Percentiles rank a stretch among this genome's conserved stretches.
Conservation (phyloP, 2,329 filamentous ascomycete genomes). For the Diplodia intermedia region DNA sequence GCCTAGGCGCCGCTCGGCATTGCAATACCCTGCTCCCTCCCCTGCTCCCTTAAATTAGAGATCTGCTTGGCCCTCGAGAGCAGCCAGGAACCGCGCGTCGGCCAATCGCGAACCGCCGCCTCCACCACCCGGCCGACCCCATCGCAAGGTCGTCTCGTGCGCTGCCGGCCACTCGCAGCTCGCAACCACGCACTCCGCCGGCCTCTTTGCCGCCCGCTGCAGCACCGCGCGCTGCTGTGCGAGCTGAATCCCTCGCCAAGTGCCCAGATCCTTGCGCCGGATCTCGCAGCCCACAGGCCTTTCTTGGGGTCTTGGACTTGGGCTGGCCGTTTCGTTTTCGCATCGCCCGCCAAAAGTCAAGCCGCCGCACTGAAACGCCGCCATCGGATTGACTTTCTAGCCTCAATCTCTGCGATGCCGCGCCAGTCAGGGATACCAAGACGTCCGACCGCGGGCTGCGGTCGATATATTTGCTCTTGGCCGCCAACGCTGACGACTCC, state of each 20-base stretch:
- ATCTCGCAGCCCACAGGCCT: not conserved
- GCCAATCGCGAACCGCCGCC: constrained; percentile 9
- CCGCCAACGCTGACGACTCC: constrained; percentile 7
- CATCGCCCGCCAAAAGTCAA: not conserved
- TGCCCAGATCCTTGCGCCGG: constrained; percentile 5
- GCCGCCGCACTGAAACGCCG: constrained; percentile 24
- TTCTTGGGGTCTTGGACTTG: constrained; percentile 24
- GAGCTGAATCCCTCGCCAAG: constrained; percentile 25
- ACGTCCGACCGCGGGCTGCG: not conserved
- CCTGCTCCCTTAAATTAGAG: constrained; percentile 19
- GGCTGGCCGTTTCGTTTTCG: constrained; percentile 10
- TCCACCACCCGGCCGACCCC: constrained; percentile 20
- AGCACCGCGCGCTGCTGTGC: constrained; percentile 10
- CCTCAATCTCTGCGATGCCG: constrained; percentile 19
- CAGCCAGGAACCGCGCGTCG: not conserved
- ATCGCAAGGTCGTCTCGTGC: constrained; percentile 19
- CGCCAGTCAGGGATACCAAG: constrained; percentile 28
- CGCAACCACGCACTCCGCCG: not conserved
- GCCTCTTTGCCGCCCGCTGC: constrained; percentile 3
- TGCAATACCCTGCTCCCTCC: constrained; percentile 6
- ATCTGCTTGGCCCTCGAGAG: constrained; percentile 12
- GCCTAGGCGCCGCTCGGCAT: constrained; percentile 22
- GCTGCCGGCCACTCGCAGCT: constrained; percentile 24
- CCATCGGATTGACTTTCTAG: constrained; percentile 18
- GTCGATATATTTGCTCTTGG: constrained; percentile 22